These are phyloP conservation scores for Entomortierella chlamydospora DNA, from an alignment of 192 early-diverging fungal genomes.

Conservation along the genomic window DNA sequence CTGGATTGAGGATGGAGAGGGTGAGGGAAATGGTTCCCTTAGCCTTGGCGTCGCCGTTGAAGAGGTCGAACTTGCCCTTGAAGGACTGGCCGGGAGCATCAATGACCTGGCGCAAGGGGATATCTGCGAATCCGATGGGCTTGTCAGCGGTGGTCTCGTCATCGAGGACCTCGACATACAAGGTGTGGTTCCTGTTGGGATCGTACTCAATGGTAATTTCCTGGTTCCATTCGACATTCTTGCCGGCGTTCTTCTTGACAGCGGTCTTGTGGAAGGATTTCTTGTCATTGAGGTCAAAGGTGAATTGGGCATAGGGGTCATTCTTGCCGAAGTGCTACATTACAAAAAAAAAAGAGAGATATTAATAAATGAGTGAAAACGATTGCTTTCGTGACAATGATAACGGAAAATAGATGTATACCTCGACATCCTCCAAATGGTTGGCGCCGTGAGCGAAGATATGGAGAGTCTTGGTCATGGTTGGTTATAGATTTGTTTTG, in stretches of 20 bases:
- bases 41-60: not conserved
- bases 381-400: not conserved
- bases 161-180: slow-evolving; percentile 60
- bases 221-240: slow-evolving; percentile 58
- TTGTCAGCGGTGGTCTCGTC: slow-evolving; percentile 38
- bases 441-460: slow-evolving; percentile 34
- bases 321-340: slow-evolving; percentile 60
- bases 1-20: not conserved
- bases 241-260: slow-evolving; percentile 57
- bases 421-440: slow-evolving; percentile 53
- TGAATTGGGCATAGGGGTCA: slow-evolving; percentile 57
- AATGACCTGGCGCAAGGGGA: slow-evolving; percentile 57
- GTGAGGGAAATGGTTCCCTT: not conserved
- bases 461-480: slow-evolving; percentile 14
- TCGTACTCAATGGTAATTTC: slow-evolving; percentile 39
- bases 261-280: slow-evolving; percentile 55
- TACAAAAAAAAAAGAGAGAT: too few species aligned
- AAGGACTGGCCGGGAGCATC: slow-evolving; percentile 31
- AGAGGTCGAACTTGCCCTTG: slow-evolving; percentile 51
- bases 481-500: too few species aligned
- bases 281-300: slow-evolving; percentile 41
- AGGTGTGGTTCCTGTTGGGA: slow-evolving; percentile 33
- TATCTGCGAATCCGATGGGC: slow-evolving; percentile 59
- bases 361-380: too few species aligned
- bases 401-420: slow-evolving; percentile 2